Conservation (phyloP, 1,284 basidiomycete species). For the Takashimella tepidaria region DNA sequence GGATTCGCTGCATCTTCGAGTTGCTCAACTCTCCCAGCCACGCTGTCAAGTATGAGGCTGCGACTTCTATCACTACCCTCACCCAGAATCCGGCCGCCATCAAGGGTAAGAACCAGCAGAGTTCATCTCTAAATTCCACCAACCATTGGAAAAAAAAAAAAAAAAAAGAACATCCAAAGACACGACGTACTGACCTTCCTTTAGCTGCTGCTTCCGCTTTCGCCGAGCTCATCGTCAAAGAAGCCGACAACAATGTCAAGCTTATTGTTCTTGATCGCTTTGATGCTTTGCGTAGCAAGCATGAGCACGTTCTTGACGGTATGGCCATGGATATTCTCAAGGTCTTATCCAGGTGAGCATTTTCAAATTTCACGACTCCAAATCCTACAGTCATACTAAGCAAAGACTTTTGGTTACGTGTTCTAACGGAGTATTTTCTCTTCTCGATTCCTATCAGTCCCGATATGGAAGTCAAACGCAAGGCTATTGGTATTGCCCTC, state of each 20-base stretch:
- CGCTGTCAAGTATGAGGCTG: slow-evolving; percentile 97
- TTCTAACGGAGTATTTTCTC: too few species aligned
- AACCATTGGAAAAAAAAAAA: too few species aligned
- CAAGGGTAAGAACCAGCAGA: slow-evolving; percentile 59
- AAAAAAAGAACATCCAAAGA: too few species aligned
- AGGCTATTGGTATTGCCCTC: slow-evolving; percentile 83
- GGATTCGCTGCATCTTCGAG: slow-evolving; percentile 92
- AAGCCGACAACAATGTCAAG: slow-evolving; percentile 99
- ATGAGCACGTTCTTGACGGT: slow-evolving; percentile 85
- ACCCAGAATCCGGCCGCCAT: slow-evolving; percentile 95
- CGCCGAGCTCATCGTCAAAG: slow-evolving; percentile 86
- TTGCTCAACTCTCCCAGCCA: slow-evolving; percentile 86
- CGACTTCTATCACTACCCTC: slow-evolving; percentile 87
- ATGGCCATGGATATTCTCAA: slow-evolving; percentile 96
- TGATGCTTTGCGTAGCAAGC: slow-evolving; percentile 73
- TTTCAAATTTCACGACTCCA: too few species aligned
- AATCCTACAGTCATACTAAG: too few species aligned
- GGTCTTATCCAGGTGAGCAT: slow-evolving; percentile 72
- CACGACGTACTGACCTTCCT: too few species aligned
- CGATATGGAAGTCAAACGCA: slow-evolving; percentile 94
- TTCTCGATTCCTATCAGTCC: slow-evolving; percentile 61
- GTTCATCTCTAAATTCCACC: too few species aligned
- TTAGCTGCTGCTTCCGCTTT: slow-evolving; percentile 86
- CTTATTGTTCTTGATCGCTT: slow-evolving; percentile 94
- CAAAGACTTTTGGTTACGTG: too few species aligned